Conservation (phyloP, 495 filamentous ascomycete species). For the Xeromyces bisporus region DNA sequence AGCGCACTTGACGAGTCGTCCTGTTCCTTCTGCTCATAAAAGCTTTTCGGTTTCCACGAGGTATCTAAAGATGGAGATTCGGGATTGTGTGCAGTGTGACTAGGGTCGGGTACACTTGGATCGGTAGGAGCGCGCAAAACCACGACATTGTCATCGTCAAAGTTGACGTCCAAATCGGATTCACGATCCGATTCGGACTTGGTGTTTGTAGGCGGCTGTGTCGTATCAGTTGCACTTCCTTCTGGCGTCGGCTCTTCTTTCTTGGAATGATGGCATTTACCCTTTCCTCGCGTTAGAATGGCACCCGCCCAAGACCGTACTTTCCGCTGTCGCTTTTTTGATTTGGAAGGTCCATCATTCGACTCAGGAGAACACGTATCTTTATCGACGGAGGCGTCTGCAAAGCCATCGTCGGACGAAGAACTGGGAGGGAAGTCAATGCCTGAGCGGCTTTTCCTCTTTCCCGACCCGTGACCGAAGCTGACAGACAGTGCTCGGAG, state of each 20-base stretch:
- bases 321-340: slow-evolving; percentile 62
- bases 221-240: slow-evolving; percentile 1
- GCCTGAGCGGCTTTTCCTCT: slow-evolving; percentile 6
- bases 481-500: slow-evolving; percentile 19
- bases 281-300: slow-evolving; percentile 50
- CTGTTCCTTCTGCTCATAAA: slow-evolving; percentile 29
- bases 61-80: slow-evolving; percentile 17
- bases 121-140: slow-evolving; percentile 30
- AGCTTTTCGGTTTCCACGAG: slow-evolving; percentile 32
- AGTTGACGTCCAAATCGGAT: slow-evolving; percentile 31
- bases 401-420: slow-evolving; percentile 17
- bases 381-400: slow-evolving; percentile 14
- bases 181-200: slow-evolving; percentile 26
- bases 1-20: slow-evolving; percentile 53
- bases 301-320: slow-evolving; percentile 69
- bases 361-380: too few species aligned
- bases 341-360: slow-evolving; percentile 18
- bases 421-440: slow-evolving; percentile 15
- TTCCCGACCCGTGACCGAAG: slow-evolving; percentile 12
- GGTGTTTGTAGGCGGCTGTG: slow-evolving; percentile 22
- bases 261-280: slow-evolving; percentile 27
- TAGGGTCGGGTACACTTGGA: slow-evolving; percentile 14
- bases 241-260: slow-evolving; percentile 2
- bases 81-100: slow-evolving; percentile 10
- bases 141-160: slow-evolving; percentile 37